Base-by-base conservation (phyloP, 257 asterid species). In the Avicennia marina region DNA sequence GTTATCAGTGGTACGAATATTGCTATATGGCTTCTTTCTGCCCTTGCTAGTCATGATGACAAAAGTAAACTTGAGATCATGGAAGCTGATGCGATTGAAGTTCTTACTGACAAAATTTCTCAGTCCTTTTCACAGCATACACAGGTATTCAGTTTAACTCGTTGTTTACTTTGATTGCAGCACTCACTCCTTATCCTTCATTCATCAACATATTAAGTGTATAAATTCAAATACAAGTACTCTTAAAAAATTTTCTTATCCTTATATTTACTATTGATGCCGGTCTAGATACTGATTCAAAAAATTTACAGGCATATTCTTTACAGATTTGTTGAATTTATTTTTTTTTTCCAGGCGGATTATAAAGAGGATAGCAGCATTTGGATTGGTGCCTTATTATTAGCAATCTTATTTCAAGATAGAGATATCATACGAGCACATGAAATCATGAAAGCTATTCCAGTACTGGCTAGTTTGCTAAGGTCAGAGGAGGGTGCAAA, bases 11-110 rank as follows among this genome's bases (percentile, higher is more conserved):
- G 97, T 66, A 68, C 82, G 69, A 75, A 81, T 68, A 82, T 93
- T 45, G 87, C 94, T 29, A 77, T 80, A 50, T 93, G 97, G 98
- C 89, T 93, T 67, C 95, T 93, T 67, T 80, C 95, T 63, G 75
- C 74, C 60, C 88, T 93, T 72, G 95, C 95, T 53, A 75, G 90
- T 66, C 80, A 61, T 56, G 95, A 89, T 73, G 87, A 77, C 52
- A 74, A 67, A 72, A 73, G 87, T 70, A 93, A 77, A 75, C 64
- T 65, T 54, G 95, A 83, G 73, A 82, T 89, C 74, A 72, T 82
- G 94, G 95, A 93, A 72, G 95, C 94, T 69, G 98, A 94, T 68
- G 95, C 94, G 40, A 77, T 89, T 58, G 98, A 89, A 82, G 78
- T 81, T 73, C 88, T 93, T 52, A 93, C 94, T 4, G 94, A 82